Percentiles rank a stretch among this genome's conserved stretches.
These are phyloP conservation scores for Leccinum subrobustum DNA, from an alignment of 1,284 basidiomycete genomes.

Conservation along the genomic window DNA sequence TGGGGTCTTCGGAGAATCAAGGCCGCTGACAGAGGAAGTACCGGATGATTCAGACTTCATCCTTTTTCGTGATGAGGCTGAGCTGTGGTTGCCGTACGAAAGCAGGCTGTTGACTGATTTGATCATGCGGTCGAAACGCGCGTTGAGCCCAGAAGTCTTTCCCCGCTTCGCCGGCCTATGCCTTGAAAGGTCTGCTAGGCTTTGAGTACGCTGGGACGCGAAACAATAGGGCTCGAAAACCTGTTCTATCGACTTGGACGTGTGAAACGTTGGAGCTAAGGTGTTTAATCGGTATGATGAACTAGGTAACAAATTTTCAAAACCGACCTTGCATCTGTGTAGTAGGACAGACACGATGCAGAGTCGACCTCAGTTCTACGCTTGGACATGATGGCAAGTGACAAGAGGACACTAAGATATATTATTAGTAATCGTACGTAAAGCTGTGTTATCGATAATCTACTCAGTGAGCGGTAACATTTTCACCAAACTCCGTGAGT, in stretches of 20 bases:
- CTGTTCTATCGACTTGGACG: conserved; percentile 11
- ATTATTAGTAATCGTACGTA: not conserved
- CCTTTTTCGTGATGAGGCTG: conserved; percentile 29
- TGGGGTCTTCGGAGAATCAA: conserved; percentile 43
- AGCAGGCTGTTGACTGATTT: conserved; percentile 48
- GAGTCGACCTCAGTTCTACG: conserved; percentile 9
- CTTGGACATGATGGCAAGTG: conserved; percentile 4
- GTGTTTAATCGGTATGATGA: not conserved
- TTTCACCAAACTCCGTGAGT: too few species aligned
- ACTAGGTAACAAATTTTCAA: not conserved
- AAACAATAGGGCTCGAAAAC: conserved; percentile 12
- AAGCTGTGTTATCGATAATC: not conserved
- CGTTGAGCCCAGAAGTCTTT: conserved; percentile 51
- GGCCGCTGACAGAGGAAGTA: conserved; percentile 47
- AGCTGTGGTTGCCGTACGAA: conserved; percentile 18
- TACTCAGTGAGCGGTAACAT: not conserved
- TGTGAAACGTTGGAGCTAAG: conserved; percentile 3
- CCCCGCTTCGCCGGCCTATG: conserved; percentile 41
- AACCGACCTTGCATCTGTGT: conserved; percentile 20
- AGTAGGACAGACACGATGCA: conserved; percentile 15
- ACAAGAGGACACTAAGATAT: not conserved
- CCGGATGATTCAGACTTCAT: conserved; percentile 35
- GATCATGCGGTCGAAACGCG: conserved; percentile 64
- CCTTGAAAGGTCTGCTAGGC: conserved; percentile 10
- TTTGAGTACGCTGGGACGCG: conserved; percentile 3